Conservation (phyloP, 2,329 filamentous ascomycete species). For the Penicillium janthinellum region DNA sequence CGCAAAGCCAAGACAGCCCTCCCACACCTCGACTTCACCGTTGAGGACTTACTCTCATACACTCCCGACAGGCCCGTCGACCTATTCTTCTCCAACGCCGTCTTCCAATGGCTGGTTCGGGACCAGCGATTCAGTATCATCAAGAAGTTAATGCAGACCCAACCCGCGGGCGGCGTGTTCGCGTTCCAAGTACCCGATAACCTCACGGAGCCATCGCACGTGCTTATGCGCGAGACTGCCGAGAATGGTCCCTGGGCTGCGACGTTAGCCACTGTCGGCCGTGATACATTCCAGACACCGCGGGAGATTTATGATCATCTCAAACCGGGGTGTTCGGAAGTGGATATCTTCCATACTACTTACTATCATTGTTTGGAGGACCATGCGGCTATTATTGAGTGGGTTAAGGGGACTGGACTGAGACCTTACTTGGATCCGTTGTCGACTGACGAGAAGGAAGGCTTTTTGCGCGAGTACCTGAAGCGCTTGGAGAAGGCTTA, state of each 20-base stretch:
- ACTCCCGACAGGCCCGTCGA: slow-evolving; percentile 37
- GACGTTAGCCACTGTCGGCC: slow-evolving; percentile 36
- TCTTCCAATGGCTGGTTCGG: slow-evolving; percentile 59
- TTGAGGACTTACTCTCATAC: slow-evolving; percentile 52
- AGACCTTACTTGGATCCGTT: slow-evolving; percentile 58
- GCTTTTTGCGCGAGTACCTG: slow-evolving; percentile 54
- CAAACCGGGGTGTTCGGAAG: slow-evolving; percentile 41
- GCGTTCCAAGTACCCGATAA: slow-evolving; percentile 61
- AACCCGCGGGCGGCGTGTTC: slow-evolving; percentile 51
- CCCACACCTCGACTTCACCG: slow-evolving; percentile 49
- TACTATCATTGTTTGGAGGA: slow-evolving; percentile 57
- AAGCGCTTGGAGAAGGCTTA: slow-evolving; percentile 49
- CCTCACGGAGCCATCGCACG: slow-evolving; percentile 52
- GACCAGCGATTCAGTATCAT: slow-evolving; percentile 50
- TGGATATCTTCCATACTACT: slow-evolving; percentile 58
- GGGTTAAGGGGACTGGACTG: slow-evolving; percentile 61
- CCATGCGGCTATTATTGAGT: slow-evolving; percentile 58
- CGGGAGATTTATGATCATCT: slow-evolving; percentile 54
- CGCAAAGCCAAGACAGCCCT: slow-evolving; percentile 46
- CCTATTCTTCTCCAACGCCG: slow-evolving; percentile 60
- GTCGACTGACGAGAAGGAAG: slow-evolving; percentile 41
- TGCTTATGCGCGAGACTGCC: slow-evolving; percentile 52
- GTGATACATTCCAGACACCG: slow-evolving; percentile 54
- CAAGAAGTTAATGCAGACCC: slow-evolving; percentile 44
- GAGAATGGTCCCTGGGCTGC: slow-evolving; percentile 43